Evolutionary conservation across 208 protist species (phyloP).

Genomic region (Leptomonas pyrrhocoris): DNA sequence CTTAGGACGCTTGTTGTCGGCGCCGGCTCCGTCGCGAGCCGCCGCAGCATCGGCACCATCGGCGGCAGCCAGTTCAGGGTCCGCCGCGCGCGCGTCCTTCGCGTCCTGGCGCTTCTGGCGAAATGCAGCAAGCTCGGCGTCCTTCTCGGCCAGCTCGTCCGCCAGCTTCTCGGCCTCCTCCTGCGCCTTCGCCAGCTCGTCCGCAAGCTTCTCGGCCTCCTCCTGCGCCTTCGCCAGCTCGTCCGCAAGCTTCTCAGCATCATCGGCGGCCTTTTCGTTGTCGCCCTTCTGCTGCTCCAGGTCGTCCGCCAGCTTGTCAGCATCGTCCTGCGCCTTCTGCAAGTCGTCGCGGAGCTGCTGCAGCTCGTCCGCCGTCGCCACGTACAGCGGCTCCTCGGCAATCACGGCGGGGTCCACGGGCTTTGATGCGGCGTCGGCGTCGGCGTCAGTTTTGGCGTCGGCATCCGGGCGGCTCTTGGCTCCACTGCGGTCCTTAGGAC

Average conservation of each 20-base stretch:
- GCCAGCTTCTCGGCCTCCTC: too few species aligned
- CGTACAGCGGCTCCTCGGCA: constrained; percentile 6
- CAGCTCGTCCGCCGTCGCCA: not conserved
- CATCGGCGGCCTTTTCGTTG: not conserved
- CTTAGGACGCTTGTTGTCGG: not conserved
- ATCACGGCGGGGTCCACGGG: not conserved
- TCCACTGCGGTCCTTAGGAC: not conserved
- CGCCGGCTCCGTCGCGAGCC: not conserved
- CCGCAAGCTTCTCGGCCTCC: constrained; percentile 1
- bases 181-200: constrained; percentile 4
- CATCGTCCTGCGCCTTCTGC: too few species aligned
- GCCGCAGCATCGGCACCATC: too few species aligned
- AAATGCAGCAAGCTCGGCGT: constrained; percentile 16
- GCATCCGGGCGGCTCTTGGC: not conserved
- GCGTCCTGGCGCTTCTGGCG: constrained; percentile 20
- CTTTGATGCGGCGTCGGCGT: too few species aligned
- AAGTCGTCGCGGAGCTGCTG: too few species aligned
- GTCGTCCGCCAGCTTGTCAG: too few species aligned
- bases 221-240: not conserved
- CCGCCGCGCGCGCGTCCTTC: too few species aligned
- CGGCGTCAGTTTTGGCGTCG: not conserved
- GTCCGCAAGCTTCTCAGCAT: not conserved
- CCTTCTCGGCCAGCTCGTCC: constrained; percentile 24
- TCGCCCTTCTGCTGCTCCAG: too few species aligned
- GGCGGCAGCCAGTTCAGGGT: too few species aligned